phyloP scores from a whole-genome alignment of 345 rosid species.

The Rhizophora apiculata region DNA sequence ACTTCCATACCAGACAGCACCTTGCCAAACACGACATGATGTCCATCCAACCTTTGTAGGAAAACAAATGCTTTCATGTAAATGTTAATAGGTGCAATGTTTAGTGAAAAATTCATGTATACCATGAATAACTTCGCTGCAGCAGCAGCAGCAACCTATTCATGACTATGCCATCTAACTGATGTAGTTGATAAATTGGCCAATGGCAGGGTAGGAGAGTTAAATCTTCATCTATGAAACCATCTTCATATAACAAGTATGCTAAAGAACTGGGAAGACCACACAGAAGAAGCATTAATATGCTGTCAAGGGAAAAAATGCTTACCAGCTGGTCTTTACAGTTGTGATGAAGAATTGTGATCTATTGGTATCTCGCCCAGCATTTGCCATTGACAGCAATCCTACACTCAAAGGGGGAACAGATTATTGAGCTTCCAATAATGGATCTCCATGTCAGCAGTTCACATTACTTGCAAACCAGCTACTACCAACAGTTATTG shows the following conservation, averaged over 20 bases:
- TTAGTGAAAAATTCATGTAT: background rate
- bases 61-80: background rate
- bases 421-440: background rate
- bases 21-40: constrained; percentile 88
- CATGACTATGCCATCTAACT: background rate
- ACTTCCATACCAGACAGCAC: constrained; percentile 93
- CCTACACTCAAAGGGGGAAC: constrained; percentile 32
- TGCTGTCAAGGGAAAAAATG: background rate
- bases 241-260: too few relatives aligned
- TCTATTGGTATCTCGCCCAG: constrained; percentile 89
- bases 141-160: background rate
- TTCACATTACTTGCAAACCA: background rate
- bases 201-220: too few relatives aligned
- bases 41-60: constrained; percentile 77
- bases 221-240: too few relatives aligned
- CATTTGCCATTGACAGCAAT: constrained; percentile 84
- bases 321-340: constrained; percentile 80
- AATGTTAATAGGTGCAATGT: background rate
- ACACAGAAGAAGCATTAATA: background rate
- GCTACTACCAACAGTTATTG: background rate
- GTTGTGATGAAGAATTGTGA: constrained; percentile 92
- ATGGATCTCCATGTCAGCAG: background rate
- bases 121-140: too few relatives aligned
- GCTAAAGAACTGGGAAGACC: background rate
- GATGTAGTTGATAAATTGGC: too few relatives aligned